A percentile compares a stretch with the other conserved stretches of the same genome.
Conservation (phyloP, 1,139 yeast species). For the Candida labiduridarum region DNA sequence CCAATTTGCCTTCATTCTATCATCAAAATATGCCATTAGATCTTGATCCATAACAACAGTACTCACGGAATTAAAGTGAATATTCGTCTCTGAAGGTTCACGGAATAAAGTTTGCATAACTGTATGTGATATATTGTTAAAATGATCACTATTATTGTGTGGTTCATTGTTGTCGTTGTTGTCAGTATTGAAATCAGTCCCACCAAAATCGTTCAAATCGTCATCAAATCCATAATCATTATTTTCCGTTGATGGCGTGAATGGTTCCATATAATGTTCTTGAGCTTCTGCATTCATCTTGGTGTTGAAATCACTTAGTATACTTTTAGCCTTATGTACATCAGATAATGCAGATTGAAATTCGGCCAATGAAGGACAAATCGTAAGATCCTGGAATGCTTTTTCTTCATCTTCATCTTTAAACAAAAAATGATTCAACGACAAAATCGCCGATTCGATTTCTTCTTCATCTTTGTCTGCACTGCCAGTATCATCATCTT, state of each 20-base stretch:
- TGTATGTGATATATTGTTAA: slow-evolving; percentile 25
- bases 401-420: slow-evolving; percentile 33
- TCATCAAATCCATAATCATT: slow-evolving; percentile 27
- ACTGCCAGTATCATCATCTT: slow-evolving; percentile 18
- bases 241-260: slow-evolving; percentile 10
- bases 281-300: slow-evolving; percentile 22
- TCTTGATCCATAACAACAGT: slow-evolving; percentile 59
- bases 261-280: slow-evolving; percentile 12
- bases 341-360: slow-evolving; percentile 61
- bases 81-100: slow-evolving; percentile 19
- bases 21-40: slow-evolving; percentile 80
- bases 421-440: slow-evolving; percentile 29
- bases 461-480: slow-evolving; percentile 25
- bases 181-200: slow-evolving; percentile 22
- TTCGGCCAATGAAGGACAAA: slow-evolving; percentile 67
- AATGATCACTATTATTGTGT: slow-evolving; percentile 22
- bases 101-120: slow-evolving; percentile 27
- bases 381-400: slow-evolving; percentile 40
- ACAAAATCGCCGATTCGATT: slow-evolving; percentile 3
- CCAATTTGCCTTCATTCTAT: slow-evolving; percentile 71
- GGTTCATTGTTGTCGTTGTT: slow-evolving; percentile 17
- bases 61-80: slow-evolving; percentile 21
- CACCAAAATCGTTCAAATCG: slow-evolving; percentile 25
- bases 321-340: slow-evolving; percentile 55
- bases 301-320: slow-evolving; percentile 51